These are phyloP conservation scores for Bonia amplexicaulis DNA, from an alignment of 176 grass and related monocot species.

Conservation along the genomic window DNA sequence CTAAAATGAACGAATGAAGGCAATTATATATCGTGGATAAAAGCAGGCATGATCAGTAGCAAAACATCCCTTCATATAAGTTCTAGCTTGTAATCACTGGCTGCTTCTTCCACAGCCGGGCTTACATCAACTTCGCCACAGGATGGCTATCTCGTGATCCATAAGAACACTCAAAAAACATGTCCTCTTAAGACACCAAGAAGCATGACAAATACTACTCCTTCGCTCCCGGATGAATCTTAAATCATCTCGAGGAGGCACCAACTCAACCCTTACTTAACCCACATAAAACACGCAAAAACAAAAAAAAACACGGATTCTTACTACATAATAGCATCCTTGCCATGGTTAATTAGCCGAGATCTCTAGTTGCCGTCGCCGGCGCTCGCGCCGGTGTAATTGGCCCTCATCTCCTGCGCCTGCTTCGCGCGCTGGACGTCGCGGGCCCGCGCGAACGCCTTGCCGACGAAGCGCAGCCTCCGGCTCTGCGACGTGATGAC, in stretches of 20 bases:
- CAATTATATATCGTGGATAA: not conserved
- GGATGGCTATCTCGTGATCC: conserved; percentile 6
- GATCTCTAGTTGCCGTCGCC: not conserved
- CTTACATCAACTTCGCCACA: not conserved
- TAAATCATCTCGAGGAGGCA: conserved; percentile 76
- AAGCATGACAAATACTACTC: not conserved
- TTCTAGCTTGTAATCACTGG: not conserved
- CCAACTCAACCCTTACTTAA: not conserved
- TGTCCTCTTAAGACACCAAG: not conserved
- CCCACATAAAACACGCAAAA: not conserved
- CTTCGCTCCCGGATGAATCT: conserved; percentile 74
- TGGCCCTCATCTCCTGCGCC: conserved; percentile 14
- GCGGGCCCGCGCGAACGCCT: conserved; percentile 29
- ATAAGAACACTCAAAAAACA: conserved; percentile 4
- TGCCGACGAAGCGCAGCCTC: conserved; percentile 45
- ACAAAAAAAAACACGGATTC: not conserved
- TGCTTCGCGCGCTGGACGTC: not conserved
- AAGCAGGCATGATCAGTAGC: not conserved
- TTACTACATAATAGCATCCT: not conserved
- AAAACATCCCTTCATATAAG: not conserved
- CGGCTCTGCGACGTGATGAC: conserved; percentile 58
- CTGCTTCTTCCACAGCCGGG: not conserved
- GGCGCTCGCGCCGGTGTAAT: not conserved
- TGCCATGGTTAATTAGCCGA: not conserved
- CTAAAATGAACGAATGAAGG: not conserved